These are phyloP conservation scores for Austropuccinia psidii DNA, from an alignment of 1,284 basidiomycete genomes.

Conservation along the genomic window DNA sequence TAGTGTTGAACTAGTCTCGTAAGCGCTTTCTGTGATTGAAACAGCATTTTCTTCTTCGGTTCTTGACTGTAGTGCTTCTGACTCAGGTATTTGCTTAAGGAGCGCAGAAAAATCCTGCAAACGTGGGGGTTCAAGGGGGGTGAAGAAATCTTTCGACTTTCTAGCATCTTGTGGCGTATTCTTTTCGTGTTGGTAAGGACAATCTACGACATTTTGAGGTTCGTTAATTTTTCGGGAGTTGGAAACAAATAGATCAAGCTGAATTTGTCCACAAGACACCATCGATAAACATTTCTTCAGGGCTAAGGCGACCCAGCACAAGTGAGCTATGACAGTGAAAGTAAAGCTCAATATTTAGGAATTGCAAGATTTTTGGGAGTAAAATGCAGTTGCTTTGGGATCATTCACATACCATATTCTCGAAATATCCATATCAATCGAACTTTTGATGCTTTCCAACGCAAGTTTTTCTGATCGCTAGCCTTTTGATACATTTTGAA, in stretches of 20 bases:
- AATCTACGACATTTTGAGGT: neutral
- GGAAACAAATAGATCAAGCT: slow-evolving; percentile 73
- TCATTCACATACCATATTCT: slow-evolving; percentile 61
- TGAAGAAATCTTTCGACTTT: neutral
- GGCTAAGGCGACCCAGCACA: slow-evolving; percentile 69
- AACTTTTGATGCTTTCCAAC: slow-evolving; percentile 57
- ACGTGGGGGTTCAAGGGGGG: slow-evolving; percentile 8
- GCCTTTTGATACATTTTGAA: slow-evolving; percentile 58
- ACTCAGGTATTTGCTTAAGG: too few relatives aligned
- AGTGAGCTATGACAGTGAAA: slow-evolving; percentile 56
- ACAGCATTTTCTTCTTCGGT: neutral
- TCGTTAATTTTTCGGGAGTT: neutral
- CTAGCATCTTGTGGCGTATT: too few relatives aligned
- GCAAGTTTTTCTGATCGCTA: too few relatives aligned
- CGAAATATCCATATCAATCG: slow-evolving; percentile 76
- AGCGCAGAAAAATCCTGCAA: too few relatives aligned
- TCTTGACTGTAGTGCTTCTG: too few relatives aligned
- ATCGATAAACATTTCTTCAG: slow-evolving; percentile 62
- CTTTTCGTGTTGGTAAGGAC: too few relatives aligned
- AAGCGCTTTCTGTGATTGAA: neutral
- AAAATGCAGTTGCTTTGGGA: neutral
- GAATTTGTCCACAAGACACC: slow-evolving; percentile 57
- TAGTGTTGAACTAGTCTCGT: neutral
- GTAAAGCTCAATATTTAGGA: neutral
- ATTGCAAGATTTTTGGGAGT: neutral